Percentiles rank a stretch among this genome's conserved stretches.
These are phyloP conservation scores for Chytridiales sp. DNA, from an alignment of 371 early-diverging fungal species.

Conservation along the genomic window DNA sequence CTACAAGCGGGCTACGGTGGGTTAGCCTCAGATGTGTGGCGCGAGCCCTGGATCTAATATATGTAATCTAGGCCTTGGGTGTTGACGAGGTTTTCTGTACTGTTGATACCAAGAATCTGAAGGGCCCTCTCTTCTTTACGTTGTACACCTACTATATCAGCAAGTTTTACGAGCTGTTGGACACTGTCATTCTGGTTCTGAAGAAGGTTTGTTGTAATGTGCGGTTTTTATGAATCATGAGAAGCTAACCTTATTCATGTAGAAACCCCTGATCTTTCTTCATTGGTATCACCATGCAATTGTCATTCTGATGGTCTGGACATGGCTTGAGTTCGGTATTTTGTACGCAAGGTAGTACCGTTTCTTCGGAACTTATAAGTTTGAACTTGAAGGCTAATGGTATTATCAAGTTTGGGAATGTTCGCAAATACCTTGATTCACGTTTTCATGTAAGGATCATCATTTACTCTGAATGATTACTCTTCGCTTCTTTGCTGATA, in stretches of 20 bases:
- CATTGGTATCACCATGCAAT: conserved; percentile 39
- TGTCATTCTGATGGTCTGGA: conserved; percentile 40
- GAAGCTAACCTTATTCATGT: not conserved
- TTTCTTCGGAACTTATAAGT: too few species aligned
- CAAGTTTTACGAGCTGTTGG: conserved; percentile 39
- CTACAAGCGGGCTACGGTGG: conserved; percentile 14
- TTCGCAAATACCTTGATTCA: conserved; percentile 36
- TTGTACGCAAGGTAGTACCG: conserved; percentile 4
- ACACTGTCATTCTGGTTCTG: conserved; percentile 41
- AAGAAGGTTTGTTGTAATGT: conserved; percentile 30
- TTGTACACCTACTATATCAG: conserved; percentile 40
- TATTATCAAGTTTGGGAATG: conserved; percentile 23
- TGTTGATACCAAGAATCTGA: conserved; percentile 9
- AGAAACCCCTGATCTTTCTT: conserved; percentile 41
- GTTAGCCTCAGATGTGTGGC: not conserved
- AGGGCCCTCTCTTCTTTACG: conserved; percentile 24
- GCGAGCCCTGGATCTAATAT: not conserved
- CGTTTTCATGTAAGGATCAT: conserved; percentile 34
- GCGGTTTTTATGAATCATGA: not conserved
- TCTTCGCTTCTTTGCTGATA: not conserved
- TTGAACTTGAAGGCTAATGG: too few species aligned
- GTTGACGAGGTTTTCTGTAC: conserved; percentile 38
- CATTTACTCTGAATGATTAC: not conserved
- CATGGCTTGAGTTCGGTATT: conserved; percentile 32
- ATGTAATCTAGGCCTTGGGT: conserved; percentile 14